Base-by-base conservation (phyloP, 164 flowering plant species). In the Vitis rupestris region DNA sequence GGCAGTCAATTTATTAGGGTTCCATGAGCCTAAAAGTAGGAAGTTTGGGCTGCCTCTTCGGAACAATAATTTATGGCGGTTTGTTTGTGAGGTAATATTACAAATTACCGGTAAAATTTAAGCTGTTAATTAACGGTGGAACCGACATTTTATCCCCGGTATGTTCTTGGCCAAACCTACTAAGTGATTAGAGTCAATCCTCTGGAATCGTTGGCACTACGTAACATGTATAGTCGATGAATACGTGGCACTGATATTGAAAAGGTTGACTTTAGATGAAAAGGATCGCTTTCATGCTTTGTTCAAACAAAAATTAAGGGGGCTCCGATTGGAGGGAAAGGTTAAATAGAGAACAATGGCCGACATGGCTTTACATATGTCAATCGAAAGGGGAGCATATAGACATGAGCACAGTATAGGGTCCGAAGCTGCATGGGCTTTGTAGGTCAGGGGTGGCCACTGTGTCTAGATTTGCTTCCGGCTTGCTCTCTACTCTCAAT, bases 391-490 rank as follows among this genome's bases (percentile, higher is more conserved):
- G 74, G 79, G 63, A 63, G 61, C 79, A 79, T 11, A 63, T 74
- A 81, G 81, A 72, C 81, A 12, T 60, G 29, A 27, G 27, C 70
- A 31, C 50, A 57, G 23, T 47, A 37, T 13, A 31, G 12, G 76
- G 78, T 72, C 73, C 70, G 57, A 68, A 30, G 31, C 65, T 70
- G 16, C 61, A 37, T 71, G 74, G 72, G 68, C 69, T 70, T 37
- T 73, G 78, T 75, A 74, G 76, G 75, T 67, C 79, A 62, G 29
- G 2, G 48, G n/a, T 51, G 53, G 54, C 74, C 79, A 66, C 61
- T 73, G 47, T 68, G 64, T 44, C 44, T 48, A 67, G 80, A 80
- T 78, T 72, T 72, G 68, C 69, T 78, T 80, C 78, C 81, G 77
- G 79, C 61, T 61, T 67, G 58, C 59, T 47, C 44, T 13, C 27